Conservation (phyloP, 805 yeast genomes). For the Candida wancherniae region DNA sequence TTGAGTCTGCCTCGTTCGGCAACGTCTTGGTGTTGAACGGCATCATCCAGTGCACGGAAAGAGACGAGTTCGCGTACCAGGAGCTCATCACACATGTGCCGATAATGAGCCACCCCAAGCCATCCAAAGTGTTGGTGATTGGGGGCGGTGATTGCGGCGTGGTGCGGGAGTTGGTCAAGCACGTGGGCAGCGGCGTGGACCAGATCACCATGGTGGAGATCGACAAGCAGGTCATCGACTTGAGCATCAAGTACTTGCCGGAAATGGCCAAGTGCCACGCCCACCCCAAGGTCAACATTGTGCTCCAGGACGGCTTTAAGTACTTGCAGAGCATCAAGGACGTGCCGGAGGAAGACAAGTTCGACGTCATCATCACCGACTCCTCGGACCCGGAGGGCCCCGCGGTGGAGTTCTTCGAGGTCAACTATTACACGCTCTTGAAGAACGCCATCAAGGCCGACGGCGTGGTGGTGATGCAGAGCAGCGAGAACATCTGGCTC, state of each 20-base stretch:
- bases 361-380: slow-evolving; percentile 84
- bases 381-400: slow-evolving; percentile 96
- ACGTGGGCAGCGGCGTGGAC: slow-evolving; percentile 44
- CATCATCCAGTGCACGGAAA: slow-evolving; percentile 83
- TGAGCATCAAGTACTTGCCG: slow-evolving; percentile 70
- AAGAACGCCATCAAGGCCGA: slow-evolving; percentile 55
- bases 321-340: slow-evolving; percentile 43
- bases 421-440: slow-evolving; percentile 67
- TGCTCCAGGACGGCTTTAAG: slow-evolving; percentile 80
- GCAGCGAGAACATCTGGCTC: slow-evolving; percentile 72
- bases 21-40: slow-evolving; percentile 89
- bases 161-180: slow-evolving; percentile 80
- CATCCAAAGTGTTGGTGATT: slow-evolving; percentile 74
- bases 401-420: slow-evolving; percentile 83
- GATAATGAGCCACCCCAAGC: slow-evolving; percentile 67
- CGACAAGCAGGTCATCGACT: slow-evolving; percentile 73
- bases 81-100: slow-evolving; percentile 88
- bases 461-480: slow-evolving; percentile 76
- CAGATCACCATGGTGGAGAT: slow-evolving; percentile 80
- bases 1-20: slow-evolving; percentile 71
- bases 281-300: slow-evolving; percentile 61
- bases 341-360: slow-evolving; percentile 40
- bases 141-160: slow-evolving; percentile 99
- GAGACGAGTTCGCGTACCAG: slow-evolving; percentile 92
- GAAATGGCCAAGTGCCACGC: slow-evolving; percentile 63